Conservation (phyloP, 345 rosid genomes). For the Bruguiera parviflora region DNA sequence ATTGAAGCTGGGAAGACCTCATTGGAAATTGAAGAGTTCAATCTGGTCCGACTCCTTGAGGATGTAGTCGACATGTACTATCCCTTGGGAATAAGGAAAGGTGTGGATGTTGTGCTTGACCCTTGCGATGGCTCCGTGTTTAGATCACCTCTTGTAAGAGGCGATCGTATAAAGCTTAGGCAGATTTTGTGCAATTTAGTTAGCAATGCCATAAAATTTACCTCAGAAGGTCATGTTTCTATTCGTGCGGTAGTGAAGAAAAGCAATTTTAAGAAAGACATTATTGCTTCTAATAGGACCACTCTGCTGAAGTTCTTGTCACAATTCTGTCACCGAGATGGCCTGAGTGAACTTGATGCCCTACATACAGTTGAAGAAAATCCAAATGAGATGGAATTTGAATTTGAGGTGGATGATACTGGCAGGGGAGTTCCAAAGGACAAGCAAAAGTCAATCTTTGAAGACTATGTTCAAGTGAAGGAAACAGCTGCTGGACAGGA, state of each 20-base stretch:
- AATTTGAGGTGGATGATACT: constrained; percentile 40
- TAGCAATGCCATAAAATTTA: constrained; percentile 36
- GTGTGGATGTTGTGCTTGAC: constrained; percentile 34
- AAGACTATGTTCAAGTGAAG: constrained; percentile 41
- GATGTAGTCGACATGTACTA: constrained; percentile 33
- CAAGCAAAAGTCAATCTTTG: constrained; percentile 33
- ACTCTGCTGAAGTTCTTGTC: constrained; percentile 22
- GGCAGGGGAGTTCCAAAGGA: constrained; percentile 39
- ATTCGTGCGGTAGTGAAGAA: constrained; percentile 27
- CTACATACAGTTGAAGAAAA: constrained; percentile 24
- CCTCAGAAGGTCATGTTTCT: constrained; percentile 32
- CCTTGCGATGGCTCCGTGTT: constrained; percentile 34
- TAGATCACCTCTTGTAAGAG: constrained; percentile 20
- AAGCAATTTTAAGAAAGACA: constrained; percentile 22
- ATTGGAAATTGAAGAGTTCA: constrained; percentile 30
- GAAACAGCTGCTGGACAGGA: constrained; percentile 32
- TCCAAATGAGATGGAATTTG: constrained; percentile 22
- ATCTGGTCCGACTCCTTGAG: constrained; percentile 31
- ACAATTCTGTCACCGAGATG: constrained; percentile 11
- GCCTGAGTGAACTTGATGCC: constrained; percentile 21
- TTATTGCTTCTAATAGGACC: constrained; percentile 27
- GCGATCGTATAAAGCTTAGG: constrained; percentile 29
- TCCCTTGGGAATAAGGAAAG: constrained; percentile 30
- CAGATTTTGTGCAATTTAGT: constrained; percentile 37
- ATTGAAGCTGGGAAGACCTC: constrained; percentile 35